Conservation (phyloP, 2,329 filamentous ascomycete species). For the Calonectria honghensis region DNA sequence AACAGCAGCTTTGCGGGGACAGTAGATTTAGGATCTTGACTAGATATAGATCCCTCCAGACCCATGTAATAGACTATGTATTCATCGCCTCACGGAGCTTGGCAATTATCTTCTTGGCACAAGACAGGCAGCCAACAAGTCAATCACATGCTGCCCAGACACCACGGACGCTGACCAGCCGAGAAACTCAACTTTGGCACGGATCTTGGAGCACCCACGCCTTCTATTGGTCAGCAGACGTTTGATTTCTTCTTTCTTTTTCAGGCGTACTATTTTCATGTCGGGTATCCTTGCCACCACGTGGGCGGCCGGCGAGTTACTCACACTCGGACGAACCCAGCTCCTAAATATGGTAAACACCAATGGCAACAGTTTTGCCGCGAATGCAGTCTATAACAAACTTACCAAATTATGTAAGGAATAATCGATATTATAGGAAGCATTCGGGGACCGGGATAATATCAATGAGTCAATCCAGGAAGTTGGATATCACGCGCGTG, state of each 20-base stretch:
- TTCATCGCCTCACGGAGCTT: conserved; percentile 1
- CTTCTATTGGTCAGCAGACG: neutral
- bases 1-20: neutral
- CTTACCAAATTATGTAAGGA: neutral
- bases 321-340: neutral
- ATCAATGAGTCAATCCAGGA: neutral
- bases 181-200: neutral
- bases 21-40: neutral
- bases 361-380: neutral
- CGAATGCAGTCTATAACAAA: neutral
- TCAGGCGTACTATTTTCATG: neutral
- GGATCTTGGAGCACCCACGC: neutral
- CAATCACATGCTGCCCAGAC: neutral
- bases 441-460: rapidly evolving
- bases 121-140: neutral
- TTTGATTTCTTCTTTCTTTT: neutral
- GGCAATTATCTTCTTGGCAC: neutral
- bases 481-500: neutral
- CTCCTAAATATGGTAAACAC: neutral
- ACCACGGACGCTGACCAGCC: neutral
- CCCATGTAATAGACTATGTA: conserved; percentile 4
- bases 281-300: neutral
- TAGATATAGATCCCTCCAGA: conserved; percentile 11
- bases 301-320: neutral
- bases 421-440: neutral